Evolutionary conservation across 2,329 filamentous ascomycete genomes (phyloP), one percentile per base, ranked within the genome.

Genomic region (Bipolaris cookei): DNA sequence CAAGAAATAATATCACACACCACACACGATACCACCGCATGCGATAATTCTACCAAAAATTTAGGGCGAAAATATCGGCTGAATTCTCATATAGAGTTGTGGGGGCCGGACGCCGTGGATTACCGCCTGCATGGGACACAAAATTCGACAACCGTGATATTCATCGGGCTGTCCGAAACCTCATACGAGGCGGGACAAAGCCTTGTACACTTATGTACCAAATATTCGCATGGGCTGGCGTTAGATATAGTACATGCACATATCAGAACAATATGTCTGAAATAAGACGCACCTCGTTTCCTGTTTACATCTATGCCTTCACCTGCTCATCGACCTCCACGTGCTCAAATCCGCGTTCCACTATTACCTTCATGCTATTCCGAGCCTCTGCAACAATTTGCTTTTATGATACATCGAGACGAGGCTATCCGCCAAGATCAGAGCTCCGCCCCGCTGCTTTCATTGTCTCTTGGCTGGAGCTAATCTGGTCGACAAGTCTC

Each of bases 1-100:
- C 76, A 88, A 85, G 79, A 84, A 79, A 65, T 57, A 54, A 41
- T 30, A 25, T 14, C 14, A 10, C 11, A 30, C 10, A 4, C 28
- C 1, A 18, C 45, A 7, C 21, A 61, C 42, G 25, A 49, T 10
- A 41, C 14, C 16, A 47, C 37, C 39, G 39, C 35, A 45, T 18
- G 41, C 28, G 56, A 50, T n/a, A 25, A 3, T 11, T 3, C 2
- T 18, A 8, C n/a, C 3, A 14, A 38, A 4, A 8, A 11, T 25
- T 6, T n/a, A 5, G 25, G 23, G 32, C 4, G 25, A 18, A 23
- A 14, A 28, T 13, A 21, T 25, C 5, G 32, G 28, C 28, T 21
- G 42, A n/a, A 13, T 18, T 38, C 6, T 18, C n/a, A 21, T n/a
- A 23, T n/a, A n/a, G 13, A 16, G 14, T 25, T 28, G 34, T 20